A percentile compares a stretch with the other conserved stretches of the same genome.
Conservation (phyloP, 352 stramenopile genomes). For the Pythium phragmitis region DNA sequence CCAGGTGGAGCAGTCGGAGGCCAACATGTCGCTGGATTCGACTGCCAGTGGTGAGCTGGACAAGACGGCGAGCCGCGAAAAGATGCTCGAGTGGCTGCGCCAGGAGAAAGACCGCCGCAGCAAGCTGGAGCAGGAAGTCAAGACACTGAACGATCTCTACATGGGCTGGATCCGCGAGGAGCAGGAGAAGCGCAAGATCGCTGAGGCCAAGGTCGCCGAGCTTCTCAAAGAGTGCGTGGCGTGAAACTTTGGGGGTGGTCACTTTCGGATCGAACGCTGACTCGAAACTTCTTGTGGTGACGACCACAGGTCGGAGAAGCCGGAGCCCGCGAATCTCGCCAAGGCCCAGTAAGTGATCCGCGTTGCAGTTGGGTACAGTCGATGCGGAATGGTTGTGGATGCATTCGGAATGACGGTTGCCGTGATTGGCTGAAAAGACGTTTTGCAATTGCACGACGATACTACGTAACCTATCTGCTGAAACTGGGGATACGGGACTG, state of each 20-base stretch:
- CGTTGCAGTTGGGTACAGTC: background rate
- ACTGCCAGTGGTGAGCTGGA: slow-evolving; percentile 16
- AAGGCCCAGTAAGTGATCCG: slow-evolving; percentile 21
- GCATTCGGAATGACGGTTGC: slow-evolving; percentile 8
- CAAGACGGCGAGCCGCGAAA: slow-evolving; percentile 33
- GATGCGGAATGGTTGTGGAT: slow-evolving; percentile 7
- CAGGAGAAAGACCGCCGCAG: slow-evolving; percentile 66
- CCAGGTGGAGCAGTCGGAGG: slow-evolving; percentile 11
- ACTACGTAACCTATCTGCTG: background rate
- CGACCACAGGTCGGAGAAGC: slow-evolving; percentile 12
- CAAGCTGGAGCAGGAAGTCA: slow-evolving; percentile 79
- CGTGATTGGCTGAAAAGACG: slow-evolving; percentile 12
- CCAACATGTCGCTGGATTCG: slow-evolving; percentile 11
- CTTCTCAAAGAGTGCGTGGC: slow-evolving; percentile 32
- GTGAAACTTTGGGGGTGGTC: slow-evolving; percentile 5
- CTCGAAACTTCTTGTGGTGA: slow-evolving; percentile 18
- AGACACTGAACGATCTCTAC: slow-evolving; percentile 80
- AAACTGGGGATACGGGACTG: background rate
- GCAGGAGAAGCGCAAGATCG: slow-evolving; percentile 69
- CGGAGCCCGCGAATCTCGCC: slow-evolving; percentile 10
- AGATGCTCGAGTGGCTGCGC: slow-evolving; percentile 69
- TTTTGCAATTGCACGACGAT: background rate
- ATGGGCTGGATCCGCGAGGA: slow-evolving; percentile 85
- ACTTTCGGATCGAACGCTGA: slow-evolving; percentile 9
- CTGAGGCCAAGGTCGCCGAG: slow-evolving; percentile 52